Conservation (phyloP, 2,329 filamentous ascomycete genomes). For the Trichoderma atrobrunneum region DNA sequence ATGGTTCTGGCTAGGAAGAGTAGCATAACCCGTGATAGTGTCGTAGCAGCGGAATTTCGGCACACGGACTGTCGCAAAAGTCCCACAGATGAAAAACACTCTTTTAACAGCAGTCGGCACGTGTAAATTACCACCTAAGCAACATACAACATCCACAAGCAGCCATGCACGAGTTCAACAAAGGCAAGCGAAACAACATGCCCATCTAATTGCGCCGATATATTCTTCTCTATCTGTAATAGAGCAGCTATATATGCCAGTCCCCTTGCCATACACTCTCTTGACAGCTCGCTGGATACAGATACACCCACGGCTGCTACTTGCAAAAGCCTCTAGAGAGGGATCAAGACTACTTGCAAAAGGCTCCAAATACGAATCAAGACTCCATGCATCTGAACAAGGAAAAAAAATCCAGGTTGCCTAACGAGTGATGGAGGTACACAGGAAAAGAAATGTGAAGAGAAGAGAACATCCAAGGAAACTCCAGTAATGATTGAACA, state of each 20-base stretch:
- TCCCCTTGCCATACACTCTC: not conserved
- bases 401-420: not conserved
- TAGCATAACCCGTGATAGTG: not conserved
- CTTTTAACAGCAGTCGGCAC: not conserved
- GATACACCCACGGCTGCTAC: not conserved
- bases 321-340: not conserved
- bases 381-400: not conserved
- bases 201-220: not conserved
- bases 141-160: not conserved
- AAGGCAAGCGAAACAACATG: not conserved
- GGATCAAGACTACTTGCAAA: not conserved
- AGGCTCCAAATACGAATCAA: not conserved
- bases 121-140: not conserved
- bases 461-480: not conserved
- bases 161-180: not conserved
- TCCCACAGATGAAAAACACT: not conserved
- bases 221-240: constrained; percentile 1
- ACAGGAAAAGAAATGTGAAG: not conserved
- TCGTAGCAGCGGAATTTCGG: not conserved
- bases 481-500: not conserved
- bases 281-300: not conserved
- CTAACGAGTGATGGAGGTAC: not conserved
- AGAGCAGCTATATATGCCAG: not conserved
- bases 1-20: not conserved
- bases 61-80: not conserved